phyloP scores from a whole-genome alignment of 2,329 filamentous ascomycete species.

The Fusarium aywerte region DNA sequence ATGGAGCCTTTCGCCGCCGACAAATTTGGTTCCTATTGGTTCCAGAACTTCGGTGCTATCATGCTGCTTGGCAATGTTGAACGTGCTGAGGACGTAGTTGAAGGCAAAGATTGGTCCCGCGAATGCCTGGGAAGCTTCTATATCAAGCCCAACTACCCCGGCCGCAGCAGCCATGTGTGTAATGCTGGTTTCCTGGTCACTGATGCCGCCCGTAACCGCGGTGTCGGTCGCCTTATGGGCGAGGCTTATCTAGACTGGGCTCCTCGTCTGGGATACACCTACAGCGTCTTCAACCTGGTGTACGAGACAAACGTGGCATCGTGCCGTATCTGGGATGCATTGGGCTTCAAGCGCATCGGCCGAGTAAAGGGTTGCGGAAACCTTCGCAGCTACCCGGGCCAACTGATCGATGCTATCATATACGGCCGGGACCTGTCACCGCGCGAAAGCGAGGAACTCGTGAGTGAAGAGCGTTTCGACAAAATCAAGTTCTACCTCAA shows the following conservation, averaged over 20 bases:
- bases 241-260: slow-evolving; percentile 83
- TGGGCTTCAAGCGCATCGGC: slow-evolving; percentile 93
- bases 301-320: slow-evolving; percentile 94
- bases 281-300: slow-evolving; percentile 93
- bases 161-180: slow-evolving; percentile 89
- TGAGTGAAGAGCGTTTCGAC: slow-evolving; percentile 96
- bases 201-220: slow-evolving; percentile 76
- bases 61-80: slow-evolving; percentile 85
- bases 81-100: slow-evolving; percentile 65
- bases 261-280: slow-evolving; percentile 84
- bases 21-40: slow-evolving; percentile 86
- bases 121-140: slow-evolving; percentile 91
- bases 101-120: slow-evolving; percentile 79
- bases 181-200: slow-evolving; percentile 85
- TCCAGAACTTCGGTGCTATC: slow-evolving; percentile 87
- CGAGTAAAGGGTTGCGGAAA: slow-evolving; percentile 78
- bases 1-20: slow-evolving; percentile 78
- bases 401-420: slow-evolving; percentile 79
- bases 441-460: slow-evolving; percentile 78
- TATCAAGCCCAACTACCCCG: slow-evolving; percentile 93
- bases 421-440: slow-evolving; percentile 73
- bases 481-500: slow-evolving; percentile 98
- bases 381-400: slow-evolving; percentile 74
- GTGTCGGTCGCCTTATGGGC: slow-evolving; percentile 79
- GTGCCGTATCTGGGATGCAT: slow-evolving; percentile 89